A percentile compares a stretch with the other conserved stretches of the same genome.
phyloP scores from a whole-genome alignment of 148 eudicot species.

The Silene latifolia region DNA sequence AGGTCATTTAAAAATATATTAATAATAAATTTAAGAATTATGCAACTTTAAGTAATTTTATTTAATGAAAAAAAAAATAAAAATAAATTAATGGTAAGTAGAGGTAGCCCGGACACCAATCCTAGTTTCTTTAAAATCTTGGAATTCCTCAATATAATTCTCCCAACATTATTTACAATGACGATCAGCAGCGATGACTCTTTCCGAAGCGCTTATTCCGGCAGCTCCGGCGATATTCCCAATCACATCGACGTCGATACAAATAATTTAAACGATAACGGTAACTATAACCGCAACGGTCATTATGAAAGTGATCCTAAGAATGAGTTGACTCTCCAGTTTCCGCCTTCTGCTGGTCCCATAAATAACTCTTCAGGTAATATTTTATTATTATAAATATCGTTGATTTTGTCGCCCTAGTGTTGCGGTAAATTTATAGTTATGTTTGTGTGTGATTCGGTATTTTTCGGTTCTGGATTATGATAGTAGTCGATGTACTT shows the following conservation, averaged over 20 bases:
- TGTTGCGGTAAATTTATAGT: too few relatives aligned
- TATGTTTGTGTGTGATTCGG: too few relatives aligned
- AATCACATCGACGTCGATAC: not conserved
- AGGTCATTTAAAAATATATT: too few relatives aligned
- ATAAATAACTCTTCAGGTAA: not conserved
- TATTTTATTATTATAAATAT: too few relatives aligned
- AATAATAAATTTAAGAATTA: too few relatives aligned
- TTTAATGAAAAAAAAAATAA: too few relatives aligned
- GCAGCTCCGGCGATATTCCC: constrained; percentile 20
- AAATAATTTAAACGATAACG: not conserved
- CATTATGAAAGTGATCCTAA: constrained; percentile 3
- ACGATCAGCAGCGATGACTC: not conserved
- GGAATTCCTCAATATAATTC: not conserved
- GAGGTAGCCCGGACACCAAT: too few relatives aligned
- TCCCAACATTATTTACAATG: not conserved
- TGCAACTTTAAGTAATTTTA: too few relatives aligned
- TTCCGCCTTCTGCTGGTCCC: not conserved
- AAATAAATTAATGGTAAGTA: too few relatives aligned
- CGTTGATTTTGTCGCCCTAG: too few relatives aligned
- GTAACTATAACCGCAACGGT: not conserved
- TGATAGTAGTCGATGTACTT: too few relatives aligned
- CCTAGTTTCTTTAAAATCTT: not conserved
- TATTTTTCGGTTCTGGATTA: too few relatives aligned
- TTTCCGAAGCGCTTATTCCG: constrained; percentile 7
- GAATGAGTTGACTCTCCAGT: not conserved